phyloP scores from a whole-genome alignment of 164 flowering plant species.

The Euptelea pleiosperma region DNA sequence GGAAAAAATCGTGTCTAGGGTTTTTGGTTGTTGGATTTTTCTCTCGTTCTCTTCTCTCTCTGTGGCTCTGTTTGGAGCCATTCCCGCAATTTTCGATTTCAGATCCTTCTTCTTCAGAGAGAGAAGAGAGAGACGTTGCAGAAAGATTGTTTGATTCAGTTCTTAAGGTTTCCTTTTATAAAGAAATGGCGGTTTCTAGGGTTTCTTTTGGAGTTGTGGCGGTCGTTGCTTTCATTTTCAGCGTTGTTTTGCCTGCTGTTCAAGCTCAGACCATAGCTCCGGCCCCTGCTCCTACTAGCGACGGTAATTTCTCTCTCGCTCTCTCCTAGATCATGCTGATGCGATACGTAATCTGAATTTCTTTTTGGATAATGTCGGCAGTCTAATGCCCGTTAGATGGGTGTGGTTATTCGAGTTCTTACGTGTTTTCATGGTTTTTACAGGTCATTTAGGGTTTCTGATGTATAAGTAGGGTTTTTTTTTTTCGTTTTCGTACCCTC shows the following conservation, averaged over 20 bases:
- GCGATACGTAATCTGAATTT: no score
- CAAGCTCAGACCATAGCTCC: constrained; percentile 27
- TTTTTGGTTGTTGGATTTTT: background rate
- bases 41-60: constrained; percentile 20
- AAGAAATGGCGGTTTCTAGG: constrained; percentile 25
- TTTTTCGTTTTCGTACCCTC: no score
- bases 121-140: constrained; percentile 26
- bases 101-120: background rate
- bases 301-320: constrained; percentile 18
- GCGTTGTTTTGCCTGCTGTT: constrained; percentile 23
- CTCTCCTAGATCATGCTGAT: background rate
- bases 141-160: background rate
- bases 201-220: constrained; percentile 21
- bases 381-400: no score
- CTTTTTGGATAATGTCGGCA: no score
- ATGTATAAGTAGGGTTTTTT: no score
- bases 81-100: constrained; percentile 4
- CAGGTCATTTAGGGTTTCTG: no score
- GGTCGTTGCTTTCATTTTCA: constrained; percentile 19
- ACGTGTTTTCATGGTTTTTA: no score
- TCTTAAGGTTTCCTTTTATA: no score
- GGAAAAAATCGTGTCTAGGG: background rate
- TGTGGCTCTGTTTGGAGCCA: constrained; percentile 18
- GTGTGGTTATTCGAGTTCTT: no score
- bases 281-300: constrained; percentile 30